phyloP scores from a whole-genome alignment of 2,329 filamentous ascomycete species.

The Aspergillus felis region DNA sequence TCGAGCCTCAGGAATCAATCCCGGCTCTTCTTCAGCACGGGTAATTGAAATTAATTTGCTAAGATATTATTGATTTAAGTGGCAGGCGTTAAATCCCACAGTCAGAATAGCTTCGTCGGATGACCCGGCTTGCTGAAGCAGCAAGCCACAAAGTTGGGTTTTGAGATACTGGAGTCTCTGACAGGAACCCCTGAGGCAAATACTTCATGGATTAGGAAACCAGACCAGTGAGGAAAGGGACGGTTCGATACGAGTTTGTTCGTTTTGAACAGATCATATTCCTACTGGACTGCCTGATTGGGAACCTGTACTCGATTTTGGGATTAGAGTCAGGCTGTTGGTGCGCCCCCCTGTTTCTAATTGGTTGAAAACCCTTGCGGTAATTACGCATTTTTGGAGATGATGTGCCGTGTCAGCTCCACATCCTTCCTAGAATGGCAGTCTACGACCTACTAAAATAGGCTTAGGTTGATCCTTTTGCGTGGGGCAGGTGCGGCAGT shows the following conservation, averaged over 20 bases:
- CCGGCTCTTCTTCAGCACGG: neutral
- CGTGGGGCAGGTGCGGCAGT: neutral
- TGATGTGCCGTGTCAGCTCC: slow-evolving; percentile 20
- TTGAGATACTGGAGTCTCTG: neutral
- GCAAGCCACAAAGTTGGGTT: neutral
- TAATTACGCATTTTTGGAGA: slow-evolving; percentile 22
- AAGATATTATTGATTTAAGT: neutral
- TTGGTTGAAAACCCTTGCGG: slow-evolving; percentile 7
- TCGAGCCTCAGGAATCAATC: neutral
- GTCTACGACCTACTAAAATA: slow-evolving; percentile 15
- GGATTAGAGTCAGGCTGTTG: slow-evolving; percentile 11
- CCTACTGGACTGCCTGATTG: slow-evolving; percentile 14
- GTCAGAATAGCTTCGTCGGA: neutral
- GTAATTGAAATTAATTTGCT: neutral
- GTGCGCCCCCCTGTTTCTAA: neutral
- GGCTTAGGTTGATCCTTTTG: slow-evolving; percentile 15
- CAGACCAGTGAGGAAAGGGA: neutral
- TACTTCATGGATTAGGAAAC: neutral
- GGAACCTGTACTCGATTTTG: slow-evolving; percentile 14
- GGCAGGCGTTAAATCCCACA: neutral
- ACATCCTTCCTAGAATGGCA: slow-evolving; percentile 11
- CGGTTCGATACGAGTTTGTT: slow-evolving; percentile 1
- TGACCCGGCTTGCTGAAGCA: neutral
- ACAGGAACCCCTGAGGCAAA: neutral
- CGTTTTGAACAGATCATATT: neutral